Conservation (phyloP, 2,329 filamentous ascomycete genomes). For the Aspergillus fischeri region DNA sequence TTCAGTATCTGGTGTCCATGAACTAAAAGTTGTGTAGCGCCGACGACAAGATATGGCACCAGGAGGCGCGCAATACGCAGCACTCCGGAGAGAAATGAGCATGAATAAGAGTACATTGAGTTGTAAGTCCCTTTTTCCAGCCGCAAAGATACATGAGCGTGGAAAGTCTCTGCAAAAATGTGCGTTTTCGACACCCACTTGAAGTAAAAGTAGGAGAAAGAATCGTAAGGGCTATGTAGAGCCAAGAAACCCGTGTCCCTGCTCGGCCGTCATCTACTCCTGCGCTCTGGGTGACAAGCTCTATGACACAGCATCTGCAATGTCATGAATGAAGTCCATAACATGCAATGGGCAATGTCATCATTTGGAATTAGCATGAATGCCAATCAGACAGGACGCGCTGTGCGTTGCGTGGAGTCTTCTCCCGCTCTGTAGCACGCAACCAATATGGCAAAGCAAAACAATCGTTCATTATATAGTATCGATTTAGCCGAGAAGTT, state of each 20-base stretch:
- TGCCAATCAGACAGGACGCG: not conserved
- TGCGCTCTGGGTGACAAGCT: not conserved
- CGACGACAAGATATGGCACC: not conserved
- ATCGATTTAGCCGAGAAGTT: conserved; percentile 56
- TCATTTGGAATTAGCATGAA: not conserved
- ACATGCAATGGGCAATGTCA: not conserved
- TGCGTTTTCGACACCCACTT: not conserved
- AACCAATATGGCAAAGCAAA: not conserved
- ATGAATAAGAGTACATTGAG: not conserved
- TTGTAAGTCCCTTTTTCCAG: not conserved
- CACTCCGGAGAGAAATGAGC: not conserved
- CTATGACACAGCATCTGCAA: not conserved
- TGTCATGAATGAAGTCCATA: not conserved
- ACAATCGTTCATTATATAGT: not conserved
- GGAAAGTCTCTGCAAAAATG: not conserved
- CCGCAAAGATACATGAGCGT: not conserved
- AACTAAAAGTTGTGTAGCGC: not conserved
- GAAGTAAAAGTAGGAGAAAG: not conserved
- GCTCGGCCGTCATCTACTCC: not conserved
- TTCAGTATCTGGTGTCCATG: not conserved
- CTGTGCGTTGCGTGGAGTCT: not conserved
- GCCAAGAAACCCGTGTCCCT: not conserved
- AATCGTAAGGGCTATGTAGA: not conserved
- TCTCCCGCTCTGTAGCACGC: not conserved
- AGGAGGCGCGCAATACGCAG: not conserved